These are phyloP conservation scores for Cucurbita maxima DNA, from an alignment of 306 rosid genomes.

Conservation along the genomic window DNA sequence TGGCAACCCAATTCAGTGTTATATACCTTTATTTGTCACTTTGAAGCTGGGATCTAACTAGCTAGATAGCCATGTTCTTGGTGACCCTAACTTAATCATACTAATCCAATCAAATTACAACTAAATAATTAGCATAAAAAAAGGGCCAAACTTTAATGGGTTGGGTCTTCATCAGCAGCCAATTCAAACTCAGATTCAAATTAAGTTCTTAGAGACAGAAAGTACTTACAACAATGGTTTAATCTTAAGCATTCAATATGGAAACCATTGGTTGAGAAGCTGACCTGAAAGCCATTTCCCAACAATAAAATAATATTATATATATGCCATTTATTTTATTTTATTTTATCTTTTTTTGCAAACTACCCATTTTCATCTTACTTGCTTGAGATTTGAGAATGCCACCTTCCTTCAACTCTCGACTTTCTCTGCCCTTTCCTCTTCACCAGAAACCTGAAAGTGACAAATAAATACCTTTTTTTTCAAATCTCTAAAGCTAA, in stretches of 20 bases:
- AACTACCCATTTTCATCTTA: not conserved
- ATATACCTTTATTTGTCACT: not conserved
- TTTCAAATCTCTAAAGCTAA: not conserved
- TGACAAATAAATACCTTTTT: not conserved
- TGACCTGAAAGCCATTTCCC: conserved; percentile 60
- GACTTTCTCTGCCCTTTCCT: not conserved
- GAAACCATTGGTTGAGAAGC: conserved; percentile 21
- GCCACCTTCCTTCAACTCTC: not conserved
- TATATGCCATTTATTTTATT: too few species aligned
- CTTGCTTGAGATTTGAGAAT: not conserved
- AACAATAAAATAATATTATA: conserved; percentile 17
- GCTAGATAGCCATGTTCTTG: too few species aligned
- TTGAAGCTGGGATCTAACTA: too few species aligned
- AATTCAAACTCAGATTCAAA: conserved; percentile 5
- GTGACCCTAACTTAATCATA: too few species aligned
- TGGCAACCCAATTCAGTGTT: not conserved
- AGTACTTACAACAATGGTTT: conserved; percentile 33
- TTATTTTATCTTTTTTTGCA: not conserved
- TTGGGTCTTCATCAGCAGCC: not conserved
- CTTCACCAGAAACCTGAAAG: conserved; percentile 3
- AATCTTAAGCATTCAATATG: conserved; percentile 38
- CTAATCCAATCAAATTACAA: too few species aligned
- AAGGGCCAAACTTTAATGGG: not conserved
- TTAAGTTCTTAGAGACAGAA: not conserved
- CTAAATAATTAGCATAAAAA: not conserved